Base-by-base conservation (phyloP, 495 filamentous ascomycete genomes). In the Parmelia sp. region DNA sequence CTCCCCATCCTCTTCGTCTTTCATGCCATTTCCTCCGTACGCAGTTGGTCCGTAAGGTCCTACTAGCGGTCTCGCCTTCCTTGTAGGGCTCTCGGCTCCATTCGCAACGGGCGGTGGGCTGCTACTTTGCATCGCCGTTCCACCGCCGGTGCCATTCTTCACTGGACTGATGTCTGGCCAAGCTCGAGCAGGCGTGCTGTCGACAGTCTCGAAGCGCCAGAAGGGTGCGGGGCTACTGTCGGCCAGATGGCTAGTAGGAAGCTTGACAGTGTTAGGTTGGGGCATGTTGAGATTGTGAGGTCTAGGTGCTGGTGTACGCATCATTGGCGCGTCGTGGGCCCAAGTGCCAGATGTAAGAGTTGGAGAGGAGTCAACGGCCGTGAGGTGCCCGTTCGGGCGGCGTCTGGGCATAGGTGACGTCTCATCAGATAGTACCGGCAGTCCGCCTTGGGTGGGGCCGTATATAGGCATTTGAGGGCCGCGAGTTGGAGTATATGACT, bases 211-310 rank as follows among this genome's bases (percentile, higher is more conserved):
- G 71, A 88, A 94, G 71, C 90, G 95, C 93, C 93, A 97, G 77
- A 97, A 97, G 25, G 93, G 91, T n/a, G 95, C 94, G 0, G 94
- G 94, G 27, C 90, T 95, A 72, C 89, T 93, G 71, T 93, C 92
- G 23, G 92, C 90, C 85, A 97, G 92, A 76, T 92, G 94, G 72
- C 93, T 91, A 69, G 91, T 96, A 4, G 95, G 95, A 49, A 92
- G 82, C 69, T 94, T 90, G 9, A 88, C 85, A 1, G 94, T 96
- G 70, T 88, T 93, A 0, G 94, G 94, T 25, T 92, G 91, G 3
- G 90, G 91, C 36, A 96, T 85, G 49, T 83, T 84, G 35, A 90
- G 91, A 66, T 93, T 87, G 58, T 93, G 87, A 36, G 90, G 84
- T 64, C 86, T 86, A 10, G 92, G 91, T 4, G 92, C 90, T 23